Evolutionary conservation across 1,139 yeast species (phyloP).

Genomic region (Zygosaccharomyces pseudobailii): DNA sequence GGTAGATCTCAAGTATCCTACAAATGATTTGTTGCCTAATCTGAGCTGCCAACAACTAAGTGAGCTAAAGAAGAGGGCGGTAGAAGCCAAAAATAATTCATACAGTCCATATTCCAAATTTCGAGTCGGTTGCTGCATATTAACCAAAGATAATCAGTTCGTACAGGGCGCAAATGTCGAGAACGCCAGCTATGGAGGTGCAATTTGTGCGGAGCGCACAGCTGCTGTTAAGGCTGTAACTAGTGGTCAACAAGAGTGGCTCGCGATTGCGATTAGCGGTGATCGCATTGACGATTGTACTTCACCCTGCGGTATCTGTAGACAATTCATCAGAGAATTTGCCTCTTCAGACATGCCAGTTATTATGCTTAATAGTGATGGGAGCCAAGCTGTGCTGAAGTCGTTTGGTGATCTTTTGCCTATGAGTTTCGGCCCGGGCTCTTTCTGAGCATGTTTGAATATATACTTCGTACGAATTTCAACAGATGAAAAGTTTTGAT

Average conservation of each 20-base stretch:
- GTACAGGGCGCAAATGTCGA: constrained; percentile 84
- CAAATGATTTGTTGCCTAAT: constrained; percentile 13
- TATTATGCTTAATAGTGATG: constrained; percentile 56
- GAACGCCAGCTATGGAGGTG: constrained; percentile 86
- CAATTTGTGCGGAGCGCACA: constrained; percentile 87
- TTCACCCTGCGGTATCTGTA: constrained; percentile 91
- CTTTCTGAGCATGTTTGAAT: constrained; percentile 33
- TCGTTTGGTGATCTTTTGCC: constrained; percentile 70
- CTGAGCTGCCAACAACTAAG: constrained; percentile 33
- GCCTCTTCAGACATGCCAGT: constrained; percentile 44
- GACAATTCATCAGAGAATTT: constrained; percentile 84
- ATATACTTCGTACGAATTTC: neutral
- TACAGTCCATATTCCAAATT: constrained; percentile 84
- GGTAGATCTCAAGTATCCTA: neutral
- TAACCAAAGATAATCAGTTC: constrained; percentile 47
- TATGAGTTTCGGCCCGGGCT: constrained; percentile 80
- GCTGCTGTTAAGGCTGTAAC: constrained; percentile 66
- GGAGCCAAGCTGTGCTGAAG: constrained; percentile 40
- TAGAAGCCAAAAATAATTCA: constrained; percentile 49
- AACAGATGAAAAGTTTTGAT: neutral
- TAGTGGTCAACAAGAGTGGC: constrained; percentile 34
- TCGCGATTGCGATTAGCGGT: constrained; percentile 53
- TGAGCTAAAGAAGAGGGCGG: constrained; percentile 31
- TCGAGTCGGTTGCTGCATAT: constrained; percentile 76
- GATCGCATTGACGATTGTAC: constrained; percentile 56